Evolutionary conservation across 1,139 yeast genomes (phyloP).

Genomic region (Protomyces inouyei): DNA sequence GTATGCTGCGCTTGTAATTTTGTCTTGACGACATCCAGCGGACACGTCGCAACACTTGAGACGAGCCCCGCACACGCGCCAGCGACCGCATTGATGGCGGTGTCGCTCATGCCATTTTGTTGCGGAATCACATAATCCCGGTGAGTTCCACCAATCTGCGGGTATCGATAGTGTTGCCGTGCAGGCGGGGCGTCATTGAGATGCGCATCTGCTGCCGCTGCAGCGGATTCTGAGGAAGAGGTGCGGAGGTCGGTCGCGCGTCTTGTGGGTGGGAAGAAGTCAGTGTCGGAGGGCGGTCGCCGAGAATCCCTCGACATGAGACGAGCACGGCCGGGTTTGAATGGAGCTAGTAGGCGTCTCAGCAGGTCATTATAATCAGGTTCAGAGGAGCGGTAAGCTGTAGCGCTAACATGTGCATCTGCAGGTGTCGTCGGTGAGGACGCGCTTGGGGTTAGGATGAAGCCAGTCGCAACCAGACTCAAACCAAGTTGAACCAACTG

Average conservation of each 20-base stretch:
- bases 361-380: not conserved
- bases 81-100: slow-evolving; percentile 50
- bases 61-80: slow-evolving; percentile 91
- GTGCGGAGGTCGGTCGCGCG: not conserved
- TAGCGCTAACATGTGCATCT: no score
- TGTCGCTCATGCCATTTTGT: slow-evolving; percentile 15
- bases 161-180: not conserved
- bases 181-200: not conserved
- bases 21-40: slow-evolving; percentile 89
- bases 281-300: not conserved
- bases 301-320: not conserved
- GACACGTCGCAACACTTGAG: slow-evolving; percentile 88
- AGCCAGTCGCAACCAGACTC: no score
- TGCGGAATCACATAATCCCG: slow-evolving; percentile 25
- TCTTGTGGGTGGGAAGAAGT: not conserved
- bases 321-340: not conserved
- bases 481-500: no score
- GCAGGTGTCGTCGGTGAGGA: no score
- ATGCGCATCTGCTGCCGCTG: not conserved
- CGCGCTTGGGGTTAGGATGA: no score
- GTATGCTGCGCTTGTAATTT: slow-evolving; percentile 75
- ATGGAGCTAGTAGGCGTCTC: not conserved
- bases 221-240: not conserved
- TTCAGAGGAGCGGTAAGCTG: no score
- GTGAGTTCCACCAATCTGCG: slow-evolving; percentile 23